Conservation (phyloP, 345 rosid genomes). For the Kandelia obovata region DNA sequence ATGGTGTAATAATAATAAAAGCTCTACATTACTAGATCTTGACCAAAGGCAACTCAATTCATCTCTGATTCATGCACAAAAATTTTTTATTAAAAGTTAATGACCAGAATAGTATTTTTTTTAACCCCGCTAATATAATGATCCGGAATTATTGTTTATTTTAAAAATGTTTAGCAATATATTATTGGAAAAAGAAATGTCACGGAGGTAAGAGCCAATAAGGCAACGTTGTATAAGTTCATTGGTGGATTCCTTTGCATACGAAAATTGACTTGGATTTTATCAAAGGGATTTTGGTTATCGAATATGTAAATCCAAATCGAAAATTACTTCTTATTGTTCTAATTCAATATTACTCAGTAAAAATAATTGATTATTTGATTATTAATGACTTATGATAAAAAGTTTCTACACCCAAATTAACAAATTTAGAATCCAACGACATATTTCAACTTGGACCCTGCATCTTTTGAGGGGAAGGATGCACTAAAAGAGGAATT, state of each 20-base stretch:
- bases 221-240: background rate
- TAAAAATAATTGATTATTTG: too few relatives aligned
- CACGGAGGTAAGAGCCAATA: background rate
- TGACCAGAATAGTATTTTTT: background rate
- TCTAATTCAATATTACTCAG: too few relatives aligned
- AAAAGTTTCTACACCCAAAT: too few relatives aligned
- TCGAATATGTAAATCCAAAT: too few relatives aligned
- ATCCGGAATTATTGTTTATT: background rate
- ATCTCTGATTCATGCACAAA: slow-evolving; percentile 9
- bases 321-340: too few relatives aligned
- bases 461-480: too few relatives aligned
- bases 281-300: background rate
- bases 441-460: too few relatives aligned
- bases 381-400: too few relatives aligned
- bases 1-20: background rate
- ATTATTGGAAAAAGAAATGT: background rate
- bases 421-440: too few relatives aligned
- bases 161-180: background rate
- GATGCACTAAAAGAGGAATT: too few relatives aligned
- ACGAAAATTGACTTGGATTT: background rate
- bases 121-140: background rate
- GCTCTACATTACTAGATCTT: background rate
- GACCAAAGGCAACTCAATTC: slow-evolving; percentile 18
- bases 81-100: background rate
- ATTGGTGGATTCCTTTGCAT: slow-evolving; percentile 4